A percentile compares a stretch with the other conserved stretches of the same genome.
These are phyloP conservation scores for Singerocomus rubriflavus DNA, from an alignment of 1,284 basidiomycete genomes.

Conservation along the genomic window DNA sequence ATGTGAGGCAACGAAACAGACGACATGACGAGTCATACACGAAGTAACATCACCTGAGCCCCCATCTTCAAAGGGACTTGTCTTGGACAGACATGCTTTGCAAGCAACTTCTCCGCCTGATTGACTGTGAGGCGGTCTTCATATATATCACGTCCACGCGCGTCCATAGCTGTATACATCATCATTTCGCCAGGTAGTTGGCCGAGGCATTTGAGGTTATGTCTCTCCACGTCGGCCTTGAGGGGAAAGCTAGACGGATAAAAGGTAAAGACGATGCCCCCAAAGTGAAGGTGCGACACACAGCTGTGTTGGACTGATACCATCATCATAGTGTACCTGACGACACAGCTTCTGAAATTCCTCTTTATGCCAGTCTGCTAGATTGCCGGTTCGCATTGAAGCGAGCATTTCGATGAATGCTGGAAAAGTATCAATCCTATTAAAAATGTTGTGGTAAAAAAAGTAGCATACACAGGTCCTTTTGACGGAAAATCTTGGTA, in stretches of 20 bases:
- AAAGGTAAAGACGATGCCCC: neutral
- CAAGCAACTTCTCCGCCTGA: constrained; percentile 29
- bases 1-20: neutral
- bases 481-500: constrained; percentile 46
- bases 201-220: constrained; percentile 21
- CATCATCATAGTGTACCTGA: constrained; percentile 46
- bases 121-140: constrained; percentile 12
- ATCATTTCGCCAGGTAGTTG: constrained; percentile 15
- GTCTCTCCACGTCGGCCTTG: constrained; percentile 26
- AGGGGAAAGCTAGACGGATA: constrained; percentile 22
- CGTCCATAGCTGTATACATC: constrained; percentile 28
- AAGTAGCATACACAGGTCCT: constrained; percentile 37
- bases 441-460: neutral
- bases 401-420: constrained; percentile 73
- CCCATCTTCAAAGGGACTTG: constrained; percentile 33
- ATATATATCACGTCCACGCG: constrained; percentile 25
- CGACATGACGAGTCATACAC: constrained; percentile 33
- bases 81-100: constrained; percentile 32
- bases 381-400: constrained; percentile 61
- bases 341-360: constrained; percentile 47
- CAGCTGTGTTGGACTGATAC: constrained; percentile 62
- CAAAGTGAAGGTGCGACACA: constrained; percentile 28
- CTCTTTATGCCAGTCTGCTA: constrained; percentile 34
- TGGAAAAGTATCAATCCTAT: constrained; percentile 16
- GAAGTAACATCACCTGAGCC: constrained; percentile 76